Evolutionary conservation across 768 basidiomycete genomes (phyloP).

Genomic region (Termitomyces sp.): DNA sequence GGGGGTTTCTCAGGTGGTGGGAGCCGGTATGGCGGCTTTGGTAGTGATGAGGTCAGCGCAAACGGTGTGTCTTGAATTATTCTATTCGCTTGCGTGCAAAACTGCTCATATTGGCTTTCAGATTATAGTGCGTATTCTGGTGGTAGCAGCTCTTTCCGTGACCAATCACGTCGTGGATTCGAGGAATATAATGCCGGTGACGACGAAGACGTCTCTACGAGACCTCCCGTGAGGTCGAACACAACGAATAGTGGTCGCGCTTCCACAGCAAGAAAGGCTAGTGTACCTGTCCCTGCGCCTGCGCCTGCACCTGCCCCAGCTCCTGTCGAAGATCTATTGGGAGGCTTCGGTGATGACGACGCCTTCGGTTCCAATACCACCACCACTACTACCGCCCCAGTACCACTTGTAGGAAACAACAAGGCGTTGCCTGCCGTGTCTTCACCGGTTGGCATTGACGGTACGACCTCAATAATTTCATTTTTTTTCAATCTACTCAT

Average conservation of each 20-base stretch:
- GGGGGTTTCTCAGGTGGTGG: conserved; percentile 48
- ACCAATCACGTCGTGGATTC: conserved; percentile 57
- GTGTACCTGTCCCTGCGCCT: conserved; percentile 28
- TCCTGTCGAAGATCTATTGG: conserved; percentile 67
- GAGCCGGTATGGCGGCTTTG: conserved; percentile 49
- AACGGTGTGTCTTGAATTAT: conserved; percentile 10
- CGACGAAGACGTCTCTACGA: conserved; percentile 54
- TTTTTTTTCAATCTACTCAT: background rate
- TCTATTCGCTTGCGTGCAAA: background rate
- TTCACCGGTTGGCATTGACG: conserved; percentile 36
- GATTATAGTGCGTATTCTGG: conserved; percentile 20
- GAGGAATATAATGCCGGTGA: conserved; percentile 98
- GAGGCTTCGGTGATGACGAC: conserved; percentile 72
- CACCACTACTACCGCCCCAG: conserved; percentile 28
- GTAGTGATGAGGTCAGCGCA: conserved; percentile 26
- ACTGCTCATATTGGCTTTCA: background rate
- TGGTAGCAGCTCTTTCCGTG: conserved; percentile 49
- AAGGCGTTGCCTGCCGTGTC: conserved; percentile 55
- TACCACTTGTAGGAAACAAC: conserved; percentile 30
- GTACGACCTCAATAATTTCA: conserved; percentile 20
- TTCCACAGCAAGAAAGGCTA: conserved; percentile 33
- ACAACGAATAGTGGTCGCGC: conserved; percentile 14
- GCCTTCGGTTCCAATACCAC: conserved; percentile 33
- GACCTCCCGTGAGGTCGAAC: conserved; percentile 28
- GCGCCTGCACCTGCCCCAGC: conserved; percentile 17